Evolutionary conservation across 1,284 basidiomycete genomes (phyloP).

Genomic region (Irpex rosettiformis): DNA sequence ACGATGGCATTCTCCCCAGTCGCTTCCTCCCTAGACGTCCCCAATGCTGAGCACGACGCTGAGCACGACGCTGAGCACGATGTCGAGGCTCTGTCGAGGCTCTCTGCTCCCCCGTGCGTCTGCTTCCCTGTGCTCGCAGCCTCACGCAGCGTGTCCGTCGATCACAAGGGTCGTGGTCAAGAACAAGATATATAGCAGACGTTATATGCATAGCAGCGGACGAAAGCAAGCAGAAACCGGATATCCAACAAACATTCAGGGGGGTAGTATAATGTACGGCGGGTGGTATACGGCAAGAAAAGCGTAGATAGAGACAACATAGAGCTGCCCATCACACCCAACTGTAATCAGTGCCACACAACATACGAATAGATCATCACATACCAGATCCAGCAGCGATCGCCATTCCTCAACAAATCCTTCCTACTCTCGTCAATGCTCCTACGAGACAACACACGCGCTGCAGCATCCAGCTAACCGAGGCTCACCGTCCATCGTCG

Average conservation of each 20-base stretch:
- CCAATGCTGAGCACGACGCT: too few species aligned
- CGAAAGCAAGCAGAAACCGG: background rate
- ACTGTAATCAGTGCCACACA: background rate
- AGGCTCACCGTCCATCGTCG: conserved; percentile 13
- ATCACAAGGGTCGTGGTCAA: background rate
- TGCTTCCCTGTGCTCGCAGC: too few species aligned
- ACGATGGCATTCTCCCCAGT: background rate
- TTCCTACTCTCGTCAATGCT: background rate
- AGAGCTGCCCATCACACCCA: too few species aligned
- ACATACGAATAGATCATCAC: background rate
- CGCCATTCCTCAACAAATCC: conserved; percentile 1
- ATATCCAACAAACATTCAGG: background rate
- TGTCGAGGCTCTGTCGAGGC: too few species aligned
- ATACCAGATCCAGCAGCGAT: conserved; percentile 2
- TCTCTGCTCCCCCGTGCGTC: too few species aligned
- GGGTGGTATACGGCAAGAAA: background rate
- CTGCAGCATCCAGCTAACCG: conserved; percentile 26
- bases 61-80: too few species aligned
- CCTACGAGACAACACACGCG: conserved; percentile 26
- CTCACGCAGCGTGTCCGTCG: background rate
- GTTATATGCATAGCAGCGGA: conserved; percentile 9
- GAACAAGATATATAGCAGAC: conserved; percentile 10
- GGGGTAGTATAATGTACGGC: background rate
- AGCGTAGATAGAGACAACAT: background rate
- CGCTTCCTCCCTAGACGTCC: background rate